phyloP scores from a whole-genome alignment of 192 early-diverging fungal species.

The Geranomyces variabilis region DNA sequence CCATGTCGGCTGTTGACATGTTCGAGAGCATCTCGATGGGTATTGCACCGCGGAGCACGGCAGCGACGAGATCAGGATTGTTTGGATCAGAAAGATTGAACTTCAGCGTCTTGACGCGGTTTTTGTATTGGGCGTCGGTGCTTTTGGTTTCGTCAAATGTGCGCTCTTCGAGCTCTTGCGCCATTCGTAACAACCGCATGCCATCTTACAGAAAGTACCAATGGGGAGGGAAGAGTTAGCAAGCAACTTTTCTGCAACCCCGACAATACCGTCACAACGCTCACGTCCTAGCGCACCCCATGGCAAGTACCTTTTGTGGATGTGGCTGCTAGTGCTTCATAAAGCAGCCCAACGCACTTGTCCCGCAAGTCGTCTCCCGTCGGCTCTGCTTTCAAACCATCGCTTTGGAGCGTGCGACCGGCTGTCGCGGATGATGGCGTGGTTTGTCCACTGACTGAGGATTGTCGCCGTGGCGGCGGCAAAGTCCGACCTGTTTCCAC shows the following conservation, averaged over 20 bases:
- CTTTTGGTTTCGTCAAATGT: slow-evolving; percentile 10
- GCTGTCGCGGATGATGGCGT: slow-evolving; percentile 18
- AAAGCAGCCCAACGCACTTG: slow-evolving; percentile 81
- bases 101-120: slow-evolving; percentile 74
- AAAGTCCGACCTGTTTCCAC: slow-evolving; percentile 35
- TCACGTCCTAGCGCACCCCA: too few species aligned
- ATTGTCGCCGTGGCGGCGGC: slow-evolving; percentile 36
- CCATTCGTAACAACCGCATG: slow-evolving; percentile 35
- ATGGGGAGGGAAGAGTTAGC: background rate
- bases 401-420: slow-evolving; percentile 62
- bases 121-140: slow-evolving; percentile 60
- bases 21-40: slow-evolving; percentile 67
- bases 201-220: slow-evolving; percentile 20
- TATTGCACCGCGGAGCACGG: slow-evolving; percentile 72
- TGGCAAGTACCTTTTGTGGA: too few species aligned
- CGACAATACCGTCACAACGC: too few species aligned
- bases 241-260: too few species aligned
- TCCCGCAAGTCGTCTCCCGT: slow-evolving; percentile 72
- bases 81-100: slow-evolving; percentile 70
- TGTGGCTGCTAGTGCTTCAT: slow-evolving; percentile 65
- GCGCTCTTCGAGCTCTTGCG: slow-evolving; percentile 16
- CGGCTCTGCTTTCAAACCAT: slow-evolving; percentile 54
- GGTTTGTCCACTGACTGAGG: background rate
- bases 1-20: slow-evolving; percentile 92
- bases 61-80: slow-evolving; percentile 75